A percentile compares a stretch with the other conserved stretches of the same genome.
Evolutionary conservation across 495 filamentous ascomycete genomes (phyloP).

Genomic region (Apodospora peruviana): DNA sequence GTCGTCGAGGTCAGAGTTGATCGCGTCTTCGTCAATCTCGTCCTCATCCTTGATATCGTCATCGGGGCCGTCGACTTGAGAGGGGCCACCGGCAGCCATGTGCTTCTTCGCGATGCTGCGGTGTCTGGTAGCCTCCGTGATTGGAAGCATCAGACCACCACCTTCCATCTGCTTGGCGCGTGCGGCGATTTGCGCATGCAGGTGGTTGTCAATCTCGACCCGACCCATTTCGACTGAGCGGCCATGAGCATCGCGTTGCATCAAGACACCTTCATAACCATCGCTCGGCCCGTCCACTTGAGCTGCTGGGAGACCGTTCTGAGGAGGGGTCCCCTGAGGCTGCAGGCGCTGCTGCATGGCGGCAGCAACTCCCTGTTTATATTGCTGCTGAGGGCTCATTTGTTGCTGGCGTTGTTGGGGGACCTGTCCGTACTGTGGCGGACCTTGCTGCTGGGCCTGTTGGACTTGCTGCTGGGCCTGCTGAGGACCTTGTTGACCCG

Average conservation of each 20-base stretch:
- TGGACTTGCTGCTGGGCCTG: constrained; percentile 24
- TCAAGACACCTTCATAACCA: constrained; percentile 44
- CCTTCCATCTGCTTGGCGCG: constrained; percentile 66
- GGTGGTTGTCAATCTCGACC: constrained; percentile 52
- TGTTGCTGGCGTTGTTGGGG: constrained; percentile 32
- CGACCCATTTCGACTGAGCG: constrained; percentile 40
- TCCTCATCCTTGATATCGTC: constrained; percentile 60
- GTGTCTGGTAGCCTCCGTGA: constrained; percentile 37
- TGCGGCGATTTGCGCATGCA: constrained; percentile 63
- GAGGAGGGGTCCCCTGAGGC: constrained; percentile 31
- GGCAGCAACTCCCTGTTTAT: constrained; percentile 14
- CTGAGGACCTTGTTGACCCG: constrained; percentile 26
- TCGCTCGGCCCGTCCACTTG: constrained; percentile 49
- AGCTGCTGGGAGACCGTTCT: constrained; percentile 35
- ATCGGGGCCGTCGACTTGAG: constrained; percentile 66
- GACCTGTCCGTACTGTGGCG: constrained; percentile 15
- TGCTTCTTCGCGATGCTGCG: constrained; percentile 22
- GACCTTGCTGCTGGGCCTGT: constrained; percentile 1
- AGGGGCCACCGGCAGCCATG: constrained; percentile 16
- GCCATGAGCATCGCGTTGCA: constrained; percentile 35
- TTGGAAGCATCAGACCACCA: constrained; percentile 75
- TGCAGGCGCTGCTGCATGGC: constrained; percentile 32
- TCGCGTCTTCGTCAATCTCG: constrained; percentile 81
- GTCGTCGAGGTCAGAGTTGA: constrained; percentile 98
- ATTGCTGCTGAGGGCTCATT: constrained; percentile 32